Evolutionary conservation across 2,329 filamentous ascomycete species (phyloP).

Genomic region (Aspergillus fischeri): DNA sequence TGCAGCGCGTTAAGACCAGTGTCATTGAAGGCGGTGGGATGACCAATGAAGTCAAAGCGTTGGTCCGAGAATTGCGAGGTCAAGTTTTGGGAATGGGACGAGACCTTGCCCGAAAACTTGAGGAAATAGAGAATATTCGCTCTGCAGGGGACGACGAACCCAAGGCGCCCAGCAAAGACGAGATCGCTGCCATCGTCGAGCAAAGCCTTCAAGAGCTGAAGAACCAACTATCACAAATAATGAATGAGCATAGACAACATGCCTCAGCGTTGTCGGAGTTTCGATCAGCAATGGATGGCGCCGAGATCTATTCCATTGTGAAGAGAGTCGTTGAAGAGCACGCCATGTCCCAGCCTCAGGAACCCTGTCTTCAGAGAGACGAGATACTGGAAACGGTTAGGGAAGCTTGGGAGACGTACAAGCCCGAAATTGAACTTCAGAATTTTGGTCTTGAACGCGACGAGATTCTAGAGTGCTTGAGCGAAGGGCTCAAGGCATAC

Average conservation of each 20-base stretch:
- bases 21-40: constrained; percentile 82
- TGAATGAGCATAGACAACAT: constrained; percentile 69
- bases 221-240: constrained; percentile 74
- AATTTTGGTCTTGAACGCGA: constrained; percentile 87
- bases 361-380: constrained; percentile 63
- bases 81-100: constrained; percentile 94
- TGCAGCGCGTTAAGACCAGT: constrained; percentile 86
- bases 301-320: constrained; percentile 82
- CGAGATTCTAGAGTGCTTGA: constrained; percentile 80
- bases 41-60: constrained; percentile 85
- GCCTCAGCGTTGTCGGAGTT: constrained; percentile 62
- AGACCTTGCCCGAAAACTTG: constrained; percentile 76
- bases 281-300: constrained; percentile 65
- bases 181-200: constrained; percentile 73
- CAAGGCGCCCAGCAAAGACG: constrained; percentile 55
- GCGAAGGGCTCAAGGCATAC: constrained; percentile 79
- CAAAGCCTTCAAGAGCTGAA: constrained; percentile 78
- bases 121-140: constrained; percentile 52
- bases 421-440: constrained; percentile 86
- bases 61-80: constrained; percentile 83
- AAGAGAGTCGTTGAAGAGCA: constrained; percentile 64
- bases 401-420: constrained; percentile 91
- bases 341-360: constrained; percentile 54
- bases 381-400: constrained; percentile 82
- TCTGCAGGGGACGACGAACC: constrained; percentile 46